Conservation (phyloP, 169 alveolate species). For the Plasmodium vivax region DNA sequence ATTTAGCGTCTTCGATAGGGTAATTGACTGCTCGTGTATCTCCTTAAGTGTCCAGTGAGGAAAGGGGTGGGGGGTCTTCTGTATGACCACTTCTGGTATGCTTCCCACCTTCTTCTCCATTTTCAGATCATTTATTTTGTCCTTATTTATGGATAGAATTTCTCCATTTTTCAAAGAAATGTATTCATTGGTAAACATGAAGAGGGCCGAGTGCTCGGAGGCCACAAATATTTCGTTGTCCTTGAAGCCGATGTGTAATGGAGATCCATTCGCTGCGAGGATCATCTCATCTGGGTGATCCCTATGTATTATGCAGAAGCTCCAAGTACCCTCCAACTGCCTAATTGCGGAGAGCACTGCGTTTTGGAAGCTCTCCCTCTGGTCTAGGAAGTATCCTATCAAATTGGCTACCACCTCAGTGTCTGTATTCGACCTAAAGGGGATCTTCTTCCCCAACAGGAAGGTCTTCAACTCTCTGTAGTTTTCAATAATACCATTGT, state of each 20-base stretch:
- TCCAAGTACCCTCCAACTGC: constrained; percentile 96
- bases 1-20: constrained; percentile 49
- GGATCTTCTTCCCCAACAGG: constrained; percentile 72
- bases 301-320: constrained; percentile 92
- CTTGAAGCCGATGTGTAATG: constrained; percentile 91
- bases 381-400: constrained; percentile 91
- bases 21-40: constrained; percentile 90
- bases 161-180: constrained; percentile 92
- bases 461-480: constrained; percentile 82
- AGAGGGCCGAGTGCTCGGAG: constrained; percentile 95
- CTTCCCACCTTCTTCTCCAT: constrained; percentile 63
- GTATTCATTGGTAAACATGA: constrained; percentile 92
- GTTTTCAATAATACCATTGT: constrained; percentile 97
- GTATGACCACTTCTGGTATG: constrained; percentile 79
- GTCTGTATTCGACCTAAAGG: constrained; percentile 91
- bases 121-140: constrained; percentile 83
- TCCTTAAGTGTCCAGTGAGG: constrained; percentile 94
- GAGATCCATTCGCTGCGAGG: constrained; percentile 95
- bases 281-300: constrained; percentile 90
- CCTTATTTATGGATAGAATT: constrained; percentile 86
- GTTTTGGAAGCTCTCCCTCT: constrained; percentile 83
- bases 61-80: constrained; percentile 89
- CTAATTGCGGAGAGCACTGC: constrained; percentile 91
- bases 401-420: constrained; percentile 97
- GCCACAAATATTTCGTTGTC: constrained; percentile 91